phyloP scores from a whole-genome alignment of 2,329 filamentous ascomycete species.

The Fusarium avenaceum region DNA sequence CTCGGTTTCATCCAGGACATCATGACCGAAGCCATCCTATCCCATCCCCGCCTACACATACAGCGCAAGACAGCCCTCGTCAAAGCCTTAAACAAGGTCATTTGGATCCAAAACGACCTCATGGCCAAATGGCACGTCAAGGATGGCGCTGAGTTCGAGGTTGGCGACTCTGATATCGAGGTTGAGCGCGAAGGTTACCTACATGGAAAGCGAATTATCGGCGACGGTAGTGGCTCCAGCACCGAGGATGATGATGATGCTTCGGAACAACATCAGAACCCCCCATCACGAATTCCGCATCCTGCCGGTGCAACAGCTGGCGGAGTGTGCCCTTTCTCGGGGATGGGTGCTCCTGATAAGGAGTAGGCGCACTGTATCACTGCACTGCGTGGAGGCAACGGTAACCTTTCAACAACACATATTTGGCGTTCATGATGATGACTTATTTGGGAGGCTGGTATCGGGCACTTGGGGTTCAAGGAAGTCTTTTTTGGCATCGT shows the following conservation, averaged over 20 bases:
- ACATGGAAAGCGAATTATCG: slow-evolving; percentile 71
- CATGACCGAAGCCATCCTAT: slow-evolving; percentile 81
- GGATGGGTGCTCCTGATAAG: slow-evolving; percentile 41
- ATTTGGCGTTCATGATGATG: slow-evolving; percentile 36
- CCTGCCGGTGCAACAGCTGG: slow-evolving; percentile 31
- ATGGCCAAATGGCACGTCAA: slow-evolving; percentile 86
- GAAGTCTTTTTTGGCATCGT: slow-evolving; percentile 14
- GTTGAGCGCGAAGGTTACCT: slow-evolving; percentile 74
- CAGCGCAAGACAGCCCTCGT: slow-evolving; percentile 79
- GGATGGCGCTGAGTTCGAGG: slow-evolving; percentile 73
- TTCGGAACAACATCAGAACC: slow-evolving; percentile 32
- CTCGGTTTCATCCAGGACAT: slow-evolving; percentile 84
- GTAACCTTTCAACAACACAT: slow-evolving; percentile 22
- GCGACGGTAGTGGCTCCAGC: slow-evolving; percentile 48
- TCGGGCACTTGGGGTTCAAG: slow-evolving; percentile 22
- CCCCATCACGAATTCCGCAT: slow-evolving; percentile 34
- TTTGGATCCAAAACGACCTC: slow-evolving; percentile 90
- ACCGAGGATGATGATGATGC: slow-evolving; percentile 34
- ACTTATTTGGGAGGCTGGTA: slow-evolving; percentile 22
- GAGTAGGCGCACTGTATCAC: slow-evolving; percentile 3
- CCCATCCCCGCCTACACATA: slow-evolving; percentile 75
- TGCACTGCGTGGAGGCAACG: neutral
- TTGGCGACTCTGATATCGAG: slow-evolving; percentile 61
- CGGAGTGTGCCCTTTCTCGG: slow-evolving; percentile 48
- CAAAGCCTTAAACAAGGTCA: slow-evolving; percentile 82